Percentiles rank a stretch among this genome's conserved stretches.
These are phyloP conservation scores for Metarhizium album DNA, from an alignment of 2,329 filamentous ascomycete genomes.

Conservation along the genomic window DNA sequence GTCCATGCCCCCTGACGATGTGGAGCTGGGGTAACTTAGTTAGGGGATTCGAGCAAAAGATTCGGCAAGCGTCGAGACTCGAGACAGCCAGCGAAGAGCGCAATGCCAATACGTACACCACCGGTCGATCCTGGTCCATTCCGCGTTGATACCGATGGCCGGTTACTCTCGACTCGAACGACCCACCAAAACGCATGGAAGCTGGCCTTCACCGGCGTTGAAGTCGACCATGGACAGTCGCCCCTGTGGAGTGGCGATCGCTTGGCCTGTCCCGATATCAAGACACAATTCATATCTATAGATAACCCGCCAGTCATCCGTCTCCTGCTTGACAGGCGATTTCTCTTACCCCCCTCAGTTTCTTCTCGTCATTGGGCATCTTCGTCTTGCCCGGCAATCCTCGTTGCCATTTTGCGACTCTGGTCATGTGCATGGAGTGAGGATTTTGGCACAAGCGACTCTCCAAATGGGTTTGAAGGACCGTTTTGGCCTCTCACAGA, in stretches of 20 bases:
- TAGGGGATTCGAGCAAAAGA: conserved; percentile 1
- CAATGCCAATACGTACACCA: neutral
- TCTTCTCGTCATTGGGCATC: neutral
- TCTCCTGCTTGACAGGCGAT: neutral
- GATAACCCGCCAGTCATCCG: neutral
- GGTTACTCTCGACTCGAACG: neutral
- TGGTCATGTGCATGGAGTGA: neutral
- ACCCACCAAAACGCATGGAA: neutral
- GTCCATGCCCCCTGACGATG: no score
- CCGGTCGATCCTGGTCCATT: neutral
- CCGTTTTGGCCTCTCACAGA: conserved; percentile 1
- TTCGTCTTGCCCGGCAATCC: neutral
- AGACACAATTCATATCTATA: neutral
- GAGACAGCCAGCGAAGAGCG: neutral
- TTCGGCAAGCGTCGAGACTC: neutral
- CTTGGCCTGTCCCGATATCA: neutral
- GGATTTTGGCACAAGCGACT: neutral
- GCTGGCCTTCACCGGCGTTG: neutral
- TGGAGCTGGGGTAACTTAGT: neutral
- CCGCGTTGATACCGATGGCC: neutral
- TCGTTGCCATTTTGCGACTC: neutral
- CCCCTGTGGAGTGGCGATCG: neutral
- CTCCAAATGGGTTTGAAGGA: conserved; percentile 2
- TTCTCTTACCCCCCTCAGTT: neutral
- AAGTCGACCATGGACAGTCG: neutral